phyloP scores from a whole-genome alignment of 345 rosid genomes.

The Gossypium raimondii region DNA sequence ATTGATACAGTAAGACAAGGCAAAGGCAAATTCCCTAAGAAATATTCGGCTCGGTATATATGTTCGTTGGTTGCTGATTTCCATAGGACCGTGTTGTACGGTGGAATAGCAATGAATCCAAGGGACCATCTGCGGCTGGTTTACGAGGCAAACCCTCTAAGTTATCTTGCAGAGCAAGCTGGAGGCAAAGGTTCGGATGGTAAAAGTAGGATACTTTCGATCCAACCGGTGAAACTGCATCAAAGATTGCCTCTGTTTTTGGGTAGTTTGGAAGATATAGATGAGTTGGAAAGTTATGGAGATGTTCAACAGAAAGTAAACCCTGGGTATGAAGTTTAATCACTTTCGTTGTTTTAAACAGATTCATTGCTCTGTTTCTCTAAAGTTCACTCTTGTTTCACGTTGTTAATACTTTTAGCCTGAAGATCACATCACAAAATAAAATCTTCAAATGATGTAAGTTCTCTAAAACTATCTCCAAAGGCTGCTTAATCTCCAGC shows the following conservation, averaged over 20 bases:
- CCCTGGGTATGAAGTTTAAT: constrained; percentile 92
- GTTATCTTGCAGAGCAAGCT: constrained; percentile 81
- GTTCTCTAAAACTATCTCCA: too few species aligned
- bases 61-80: constrained; percentile 94
- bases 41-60: constrained; percentile 88
- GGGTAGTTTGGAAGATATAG: constrained; percentile 74
- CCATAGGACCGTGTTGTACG: constrained; percentile 81
- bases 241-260: constrained; percentile 86
- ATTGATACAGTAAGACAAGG: constrained; percentile 86
- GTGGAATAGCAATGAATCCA: constrained; percentile 92
- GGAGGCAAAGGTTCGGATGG: constrained; percentile 93
- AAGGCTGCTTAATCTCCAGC: too few species aligned
- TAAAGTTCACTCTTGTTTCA: neutral
- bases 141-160: constrained; percentile 88
- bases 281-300: constrained; percentile 75
- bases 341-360: neutral
- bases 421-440: too few species aligned
- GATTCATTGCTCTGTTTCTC: neutral
- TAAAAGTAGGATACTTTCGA: constrained; percentile 59
- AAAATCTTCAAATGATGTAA: too few species aligned
- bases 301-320: constrained; percentile 89
- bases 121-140: constrained; percentile 91
- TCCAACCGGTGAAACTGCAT: constrained; percentile 82
- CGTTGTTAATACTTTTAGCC: neutral
- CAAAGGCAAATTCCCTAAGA: constrained; percentile 81